Base-by-base conservation (phyloP, 441 rosid species). In the Pelargonium citronellum region DNA sequence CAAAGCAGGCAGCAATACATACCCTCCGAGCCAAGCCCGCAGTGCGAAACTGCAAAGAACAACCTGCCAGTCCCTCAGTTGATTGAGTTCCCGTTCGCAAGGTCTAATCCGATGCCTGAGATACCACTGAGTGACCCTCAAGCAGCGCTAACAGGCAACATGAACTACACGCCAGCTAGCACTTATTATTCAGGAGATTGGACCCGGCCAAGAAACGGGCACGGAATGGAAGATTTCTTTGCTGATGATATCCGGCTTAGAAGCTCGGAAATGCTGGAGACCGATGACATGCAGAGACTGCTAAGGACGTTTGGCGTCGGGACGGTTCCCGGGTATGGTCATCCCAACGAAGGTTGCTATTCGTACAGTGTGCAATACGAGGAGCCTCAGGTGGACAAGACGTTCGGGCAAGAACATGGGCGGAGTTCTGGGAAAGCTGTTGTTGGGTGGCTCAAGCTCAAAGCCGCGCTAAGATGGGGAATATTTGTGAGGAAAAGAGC, bases 211-310 rank as follows among this genome's bases (percentile, higher is more conserved):
- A 60, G 64, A 60, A 60, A 60, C 24, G 64, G 34, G 64, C 64
- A 20, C 1, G 64, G 64, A 60, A 60, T 60, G 64, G 64, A 60
- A 7, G 64, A 60, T 34, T 60, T 22, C 24, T 60, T 60, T 22
- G 64, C 64, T 60, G 64, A 60, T 9, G 64, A 60, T 60, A 60
- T 60, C 34, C 24, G 64, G 64, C 64, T 60, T 16, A 86, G 92
- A 77, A 93, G 98, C 79, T 83, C 86, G 3, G 97, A 91, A 75
- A 93, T 91, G 97, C 81, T 93, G 63, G 91, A 88, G 73, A 79
- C 79, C 30, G 93, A 91, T 51, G 96, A 93, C 71, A 89, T 93
- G 97, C 98, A 93, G 79, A 86, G 86, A 72, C 82, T 93, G 69
- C 81, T 93, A 39, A 85, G 86, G 64, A 60, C 64, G 27, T 60